These are phyloP conservation scores for Decorospora gaudefroyi DNA, from an alignment of 2,329 filamentous ascomycete species.

Conservation along the genomic window DNA sequence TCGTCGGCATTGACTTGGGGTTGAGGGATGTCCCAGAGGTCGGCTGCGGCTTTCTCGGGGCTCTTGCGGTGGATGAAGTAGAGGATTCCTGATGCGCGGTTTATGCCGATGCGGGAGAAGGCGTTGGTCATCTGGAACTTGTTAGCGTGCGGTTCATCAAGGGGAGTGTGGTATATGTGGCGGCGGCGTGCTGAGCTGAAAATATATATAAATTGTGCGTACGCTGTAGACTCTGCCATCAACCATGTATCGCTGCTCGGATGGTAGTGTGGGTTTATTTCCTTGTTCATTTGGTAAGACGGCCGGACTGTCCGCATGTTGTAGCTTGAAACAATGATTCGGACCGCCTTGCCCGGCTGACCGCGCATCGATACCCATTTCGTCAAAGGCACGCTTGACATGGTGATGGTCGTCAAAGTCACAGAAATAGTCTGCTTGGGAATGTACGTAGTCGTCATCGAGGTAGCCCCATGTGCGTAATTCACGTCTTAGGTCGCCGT, in stretches of 20 bases:
- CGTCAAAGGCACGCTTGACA: conserved; percentile 4
- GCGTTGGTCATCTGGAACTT: conserved; percentile 10
- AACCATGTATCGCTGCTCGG: conserved; percentile 12
- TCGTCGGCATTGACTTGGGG: not conserved
- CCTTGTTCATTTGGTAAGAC: not conserved
- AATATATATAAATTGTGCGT: too few relatives aligned
- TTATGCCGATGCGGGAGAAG: conserved; percentile 9
- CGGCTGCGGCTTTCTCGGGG: not conserved
- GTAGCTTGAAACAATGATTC: conserved; percentile 12
- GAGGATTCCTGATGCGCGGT: conserved; percentile 12
- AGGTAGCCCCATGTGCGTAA: conserved; percentile 14
- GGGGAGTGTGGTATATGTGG: not conserved
- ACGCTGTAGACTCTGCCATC: conserved; percentile 5
- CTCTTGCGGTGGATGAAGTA: conserved; percentile 8
- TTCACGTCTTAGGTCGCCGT: conserved; percentile 9
- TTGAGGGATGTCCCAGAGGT: not conserved
- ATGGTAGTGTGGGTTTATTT: not conserved
- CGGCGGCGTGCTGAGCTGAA: too few relatives aligned
- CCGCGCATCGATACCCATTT: conserved; percentile 3
- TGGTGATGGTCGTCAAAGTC: conserved; percentile 10
- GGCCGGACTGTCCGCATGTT: conserved; percentile 3
- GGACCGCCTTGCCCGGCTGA: conserved; percentile 5
- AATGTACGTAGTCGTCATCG: conserved; percentile 2
- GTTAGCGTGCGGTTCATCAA: not conserved
- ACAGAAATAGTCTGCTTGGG: conserved; percentile 1